Conservation (phyloP, 2,329 filamentous ascomycete species). For the Pseudogymnoascus sp. region DNA sequence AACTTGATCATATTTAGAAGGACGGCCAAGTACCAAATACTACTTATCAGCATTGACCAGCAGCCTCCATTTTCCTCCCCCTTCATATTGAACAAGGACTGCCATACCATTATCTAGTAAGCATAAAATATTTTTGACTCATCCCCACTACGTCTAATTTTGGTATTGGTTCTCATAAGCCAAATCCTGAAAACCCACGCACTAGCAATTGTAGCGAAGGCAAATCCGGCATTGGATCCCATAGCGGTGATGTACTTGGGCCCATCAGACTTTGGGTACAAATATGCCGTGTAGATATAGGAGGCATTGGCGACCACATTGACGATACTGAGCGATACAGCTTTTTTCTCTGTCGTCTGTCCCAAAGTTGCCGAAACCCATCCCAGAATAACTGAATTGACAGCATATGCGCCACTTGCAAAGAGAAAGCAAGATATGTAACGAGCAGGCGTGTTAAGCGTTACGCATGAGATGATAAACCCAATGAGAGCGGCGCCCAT, state of each 20-base stretch:
- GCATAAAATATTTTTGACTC: conserved; percentile 14
- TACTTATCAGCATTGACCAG: neutral
- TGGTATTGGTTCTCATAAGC: conserved; percentile 27
- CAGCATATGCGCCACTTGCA: conserved; percentile 24
- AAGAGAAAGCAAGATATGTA: conserved; percentile 28
- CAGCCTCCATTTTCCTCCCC: neutral
- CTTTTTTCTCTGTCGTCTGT: conserved; percentile 18
- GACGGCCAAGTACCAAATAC: neutral
- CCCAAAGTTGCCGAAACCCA: conserved; percentile 19
- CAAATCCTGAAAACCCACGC: conserved; percentile 30
- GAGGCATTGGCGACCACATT: conserved; percentile 15
- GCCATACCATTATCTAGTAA: conserved; percentile 10
- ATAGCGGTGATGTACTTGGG: conserved; percentile 28
- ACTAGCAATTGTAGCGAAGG: conserved; percentile 25
- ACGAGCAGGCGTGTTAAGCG: conserved; percentile 23
- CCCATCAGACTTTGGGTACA: conserved; percentile 22
- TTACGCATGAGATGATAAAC: conserved; percentile 24
- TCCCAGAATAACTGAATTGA: conserved; percentile 24
- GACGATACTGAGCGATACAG: conserved; percentile 16
- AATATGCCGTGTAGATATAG: conserved; percentile 19
- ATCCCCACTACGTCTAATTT: conserved; percentile 15
- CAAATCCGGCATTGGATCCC: conserved; percentile 26
- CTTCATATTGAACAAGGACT: neutral
- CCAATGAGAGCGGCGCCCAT: conserved; percentile 25
- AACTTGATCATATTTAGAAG: neutral